Evolutionary conservation across 768 basidiomycete species (phyloP), one percentile per base, ranked within the genome.

Genomic region (Suillus bovinus): DNA sequence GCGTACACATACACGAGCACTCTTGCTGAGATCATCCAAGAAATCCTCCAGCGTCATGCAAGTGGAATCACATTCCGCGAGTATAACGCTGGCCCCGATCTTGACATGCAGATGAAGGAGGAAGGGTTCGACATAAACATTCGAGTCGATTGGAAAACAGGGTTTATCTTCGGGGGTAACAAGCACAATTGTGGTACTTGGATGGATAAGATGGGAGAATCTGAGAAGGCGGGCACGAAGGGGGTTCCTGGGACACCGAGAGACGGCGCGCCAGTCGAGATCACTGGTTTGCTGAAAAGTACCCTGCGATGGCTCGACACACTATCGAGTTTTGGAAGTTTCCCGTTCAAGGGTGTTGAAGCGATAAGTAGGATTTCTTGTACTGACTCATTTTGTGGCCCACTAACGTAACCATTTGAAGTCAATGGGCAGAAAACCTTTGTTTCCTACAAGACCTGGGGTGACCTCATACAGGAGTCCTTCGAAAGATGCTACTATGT

Each of bases 121-220:
- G 83, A 86, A 63, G 97, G 97, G 1, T 99, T 99, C 78, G 84
- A 96, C 73, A 94, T 99, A 69, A 85, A 93, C 69, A 90, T 99
- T 66, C 77, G 86, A 29, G 95, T 98, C n/a, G 95, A 99, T 74
- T 99, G 97, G 97, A 80, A 83, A 67, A 98, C 93, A 1, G 97
- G 97, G 2, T 74, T 99, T 63, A 86, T 96, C 67, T 81, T 86
- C 63, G 97, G 97, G 31, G 97, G 97, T 9, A 99, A 87, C 73
- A 77, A 78, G 60, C 76, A 82, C 69, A 96, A 96, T 68, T 96
- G 94, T 71, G 94, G 94, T 13, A 96, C 94, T 1, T 96, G 94
- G 94, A 94, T 94, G 94, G 94, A 96, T 79, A 96, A 96, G 83
- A 96, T 96, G 94, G 97, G 97, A 49, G 94, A 96, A 71, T 94